A percentile compares a stretch with the other conserved stretches of the same genome.
Conservation (phyloP, 192 early-diverging fungal species). For the Mortierella hygrophila region DNA sequence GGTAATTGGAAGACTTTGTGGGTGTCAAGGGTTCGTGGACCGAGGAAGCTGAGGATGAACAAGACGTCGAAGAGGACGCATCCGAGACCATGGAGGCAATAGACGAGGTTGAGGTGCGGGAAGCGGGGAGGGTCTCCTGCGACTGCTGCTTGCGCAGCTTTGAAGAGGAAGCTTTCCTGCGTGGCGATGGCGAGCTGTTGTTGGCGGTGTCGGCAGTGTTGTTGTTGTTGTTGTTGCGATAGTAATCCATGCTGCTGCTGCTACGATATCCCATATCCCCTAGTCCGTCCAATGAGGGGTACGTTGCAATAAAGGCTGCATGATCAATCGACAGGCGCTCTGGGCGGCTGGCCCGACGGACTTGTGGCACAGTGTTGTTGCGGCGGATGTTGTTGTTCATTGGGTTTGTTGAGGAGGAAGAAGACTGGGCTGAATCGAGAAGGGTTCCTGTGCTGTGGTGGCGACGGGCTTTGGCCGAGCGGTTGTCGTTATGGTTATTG, state of each 20-base stretch:
- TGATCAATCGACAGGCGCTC: constrained; percentile 41
- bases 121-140: constrained; percentile 17
- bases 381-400: constrained; percentile 3
- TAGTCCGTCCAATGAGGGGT: constrained; percentile 48
- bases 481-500: background rate
- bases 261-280: constrained; percentile 18
- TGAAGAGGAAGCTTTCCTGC: background rate
- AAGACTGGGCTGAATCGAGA: background rate
- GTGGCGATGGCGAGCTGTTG: background rate
- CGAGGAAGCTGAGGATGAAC: constrained; percentile 5
- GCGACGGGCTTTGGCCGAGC: constrained; percentile 23
- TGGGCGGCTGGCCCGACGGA: background rate
- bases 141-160: constrained; percentile 22
- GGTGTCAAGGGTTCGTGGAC: constrained; percentile 36
- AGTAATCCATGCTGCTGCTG: constrained; percentile 27
- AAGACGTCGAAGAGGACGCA: constrained; percentile 13
- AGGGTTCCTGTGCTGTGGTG: constrained; percentile 36
- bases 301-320: constrained; percentile 45
- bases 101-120: constrained; percentile 28
- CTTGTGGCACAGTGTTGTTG: constrained; percentile 15
- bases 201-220: constrained; percentile 6
- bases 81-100: constrained; percentile 44
- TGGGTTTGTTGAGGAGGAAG: background rate
- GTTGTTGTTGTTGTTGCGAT: constrained; percentile 1
- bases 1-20: constrained; percentile 25